These are phyloP conservation scores for Iberis pinnata DNA, from an alignment of 345 rosid species.

Conservation along the genomic window DNA sequence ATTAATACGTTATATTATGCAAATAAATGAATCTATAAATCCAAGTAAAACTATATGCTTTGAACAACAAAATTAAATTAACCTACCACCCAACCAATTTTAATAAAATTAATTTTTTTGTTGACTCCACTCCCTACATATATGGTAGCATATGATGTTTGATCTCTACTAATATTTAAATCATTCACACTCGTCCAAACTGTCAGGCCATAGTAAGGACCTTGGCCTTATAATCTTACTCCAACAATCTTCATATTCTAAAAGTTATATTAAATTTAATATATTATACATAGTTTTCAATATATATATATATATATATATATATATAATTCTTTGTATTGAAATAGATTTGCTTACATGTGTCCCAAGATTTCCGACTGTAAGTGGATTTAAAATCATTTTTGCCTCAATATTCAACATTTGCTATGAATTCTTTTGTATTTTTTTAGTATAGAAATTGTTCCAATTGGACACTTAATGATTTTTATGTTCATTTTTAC, in stretches of 20 bases:
- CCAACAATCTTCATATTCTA: slow-evolving; percentile 8
- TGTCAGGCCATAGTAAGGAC: background rate
- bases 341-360: slow-evolving; percentile 4
- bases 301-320: background rate
- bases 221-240: background rate
- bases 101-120: background rate
- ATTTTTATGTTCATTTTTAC: background rate
- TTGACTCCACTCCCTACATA: slow-evolving; percentile 1
- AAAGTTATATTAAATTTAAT: background rate
- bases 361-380: background rate
- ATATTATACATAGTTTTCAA: background rate
- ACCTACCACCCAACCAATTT: slow-evolving; percentile 23
- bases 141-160: slow-evolving; percentile 1
- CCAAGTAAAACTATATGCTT: no score
- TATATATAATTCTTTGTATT: background rate
- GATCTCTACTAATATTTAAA: background rate
- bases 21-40: background rate
- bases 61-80: background rate
- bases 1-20: background rate
- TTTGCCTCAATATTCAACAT: background rate
- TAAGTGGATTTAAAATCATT: background rate
- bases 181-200: slow-evolving; percentile 9
- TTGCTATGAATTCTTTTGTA: background rate
- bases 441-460: background rate
- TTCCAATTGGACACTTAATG: background rate